Evolutionary conservation across 306 rosid genomes (phyloP).

Genomic region (Begonia peltatifolia): DNA sequence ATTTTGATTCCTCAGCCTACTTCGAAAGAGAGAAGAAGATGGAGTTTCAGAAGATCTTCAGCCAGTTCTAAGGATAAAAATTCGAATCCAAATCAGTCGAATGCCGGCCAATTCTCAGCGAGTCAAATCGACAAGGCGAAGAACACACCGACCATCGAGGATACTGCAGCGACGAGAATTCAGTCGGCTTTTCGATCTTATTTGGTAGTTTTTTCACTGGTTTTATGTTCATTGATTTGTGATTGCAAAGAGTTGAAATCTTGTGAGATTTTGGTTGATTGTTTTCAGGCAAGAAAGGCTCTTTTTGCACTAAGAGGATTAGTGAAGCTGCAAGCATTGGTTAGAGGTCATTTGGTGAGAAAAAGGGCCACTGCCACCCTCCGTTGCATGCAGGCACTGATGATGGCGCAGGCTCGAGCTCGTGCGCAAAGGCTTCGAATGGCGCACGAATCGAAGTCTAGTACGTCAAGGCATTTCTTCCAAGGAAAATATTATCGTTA

Average conservation of each 20-base stretch:
- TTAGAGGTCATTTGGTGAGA: conserved; percentile 87
- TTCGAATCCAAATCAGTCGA: conserved; percentile 15
- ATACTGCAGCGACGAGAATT: conserved; percentile 56
- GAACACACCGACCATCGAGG: conserved; percentile 53
- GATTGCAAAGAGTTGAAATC: no score
- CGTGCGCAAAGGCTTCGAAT: conserved; percentile 57
- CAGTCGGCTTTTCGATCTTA: conserved; percentile 73
- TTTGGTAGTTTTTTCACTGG: conserved; percentile 31
- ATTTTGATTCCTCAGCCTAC: conserved; percentile 20
- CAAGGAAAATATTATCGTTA: conserved; percentile 35
- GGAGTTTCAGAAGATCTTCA: conserved; percentile 88
- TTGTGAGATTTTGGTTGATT: neutral
- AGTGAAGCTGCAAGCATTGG: conserved; percentile 87
- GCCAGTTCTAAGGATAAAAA: conserved; percentile 16
- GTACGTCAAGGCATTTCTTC: conserved; percentile 24
- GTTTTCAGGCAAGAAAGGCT: conserved; percentile 75
- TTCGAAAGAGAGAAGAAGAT: conserved; percentile 68
- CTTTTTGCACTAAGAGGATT: conserved; percentile 68
- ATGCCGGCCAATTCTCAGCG: conserved; percentile 11
- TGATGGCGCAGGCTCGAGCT: conserved; percentile 85
- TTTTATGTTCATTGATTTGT: no score
- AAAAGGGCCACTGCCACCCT: conserved; percentile 64
- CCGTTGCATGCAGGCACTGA: conserved; percentile 84
- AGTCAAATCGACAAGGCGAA: conserved; percentile 17
- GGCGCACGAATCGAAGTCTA: conserved; percentile 25